These are phyloP conservation scores for Mortierella sp. DNA, from an alignment of 371 early-diverging fungal species.

Conservation along the genomic window DNA sequence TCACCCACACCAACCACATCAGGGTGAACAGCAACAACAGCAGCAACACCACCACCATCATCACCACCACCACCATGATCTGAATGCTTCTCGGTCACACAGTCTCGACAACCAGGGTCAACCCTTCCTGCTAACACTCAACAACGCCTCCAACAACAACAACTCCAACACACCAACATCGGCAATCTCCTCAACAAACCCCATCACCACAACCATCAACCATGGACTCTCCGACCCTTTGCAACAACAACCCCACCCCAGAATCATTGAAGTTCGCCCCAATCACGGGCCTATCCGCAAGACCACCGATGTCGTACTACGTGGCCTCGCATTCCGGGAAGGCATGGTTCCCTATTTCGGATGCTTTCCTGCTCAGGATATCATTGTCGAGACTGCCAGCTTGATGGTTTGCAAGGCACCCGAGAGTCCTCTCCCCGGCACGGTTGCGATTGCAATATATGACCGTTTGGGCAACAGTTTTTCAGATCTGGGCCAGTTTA, in stretches of 20 bases:
- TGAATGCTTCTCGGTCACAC: neutral
- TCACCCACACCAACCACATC: neutral
- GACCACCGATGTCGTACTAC: conserved; percentile 38
- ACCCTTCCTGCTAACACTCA: neutral
- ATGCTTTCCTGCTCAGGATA: conserved; percentile 39
- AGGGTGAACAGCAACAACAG: neutral
- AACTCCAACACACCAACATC: neutral
- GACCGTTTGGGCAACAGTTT: conserved; percentile 36
- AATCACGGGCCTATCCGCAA: conserved; percentile 47
- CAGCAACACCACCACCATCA: neutral
- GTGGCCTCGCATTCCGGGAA: conserved; percentile 40
- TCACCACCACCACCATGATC: neutral
- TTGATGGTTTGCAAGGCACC: conserved; percentile 46
- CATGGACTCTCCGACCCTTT: conserved; percentile 1
- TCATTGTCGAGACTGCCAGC: conserved; percentile 27
- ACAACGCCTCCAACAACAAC: neutral
- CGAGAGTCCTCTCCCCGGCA: conserved; percentile 33
- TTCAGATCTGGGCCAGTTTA: conserved; percentile 38
- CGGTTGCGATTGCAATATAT: conserved; percentile 34
- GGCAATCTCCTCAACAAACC: neutral
- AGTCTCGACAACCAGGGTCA: neutral
- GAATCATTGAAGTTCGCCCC: conserved; percentile 39
- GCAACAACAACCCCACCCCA: conserved; percentile 22
- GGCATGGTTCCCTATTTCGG: conserved; percentile 54
- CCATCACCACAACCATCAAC: neutral